phyloP scores from a whole-genome alignment of 208 protist species.

The Trypanosoma cruzi region DNA sequence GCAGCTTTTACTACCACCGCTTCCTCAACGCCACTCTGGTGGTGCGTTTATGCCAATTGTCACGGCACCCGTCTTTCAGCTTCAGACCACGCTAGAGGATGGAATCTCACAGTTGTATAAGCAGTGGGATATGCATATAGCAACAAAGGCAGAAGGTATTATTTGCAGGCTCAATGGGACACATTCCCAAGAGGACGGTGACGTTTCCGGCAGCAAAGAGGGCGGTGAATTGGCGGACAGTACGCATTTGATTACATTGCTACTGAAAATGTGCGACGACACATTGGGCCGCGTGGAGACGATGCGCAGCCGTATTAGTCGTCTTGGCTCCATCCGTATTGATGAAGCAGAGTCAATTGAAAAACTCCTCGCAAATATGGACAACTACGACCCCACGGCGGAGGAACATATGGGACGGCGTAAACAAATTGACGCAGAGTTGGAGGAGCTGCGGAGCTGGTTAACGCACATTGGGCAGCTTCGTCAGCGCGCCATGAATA shows the following conservation, averaged over 20 bases:
- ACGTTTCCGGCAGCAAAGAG: neutral
- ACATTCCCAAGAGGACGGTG: neutral
- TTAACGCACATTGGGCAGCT: constrained; percentile 22
- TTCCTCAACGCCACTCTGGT: neutral
- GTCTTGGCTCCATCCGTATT: constrained; percentile 37
- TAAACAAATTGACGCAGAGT: constrained; percentile 30
- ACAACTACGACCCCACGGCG: constrained; percentile 49
- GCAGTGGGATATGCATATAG: constrained; percentile 1
- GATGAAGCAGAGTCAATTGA: constrained; percentile 38
- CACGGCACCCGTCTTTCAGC: neutral
- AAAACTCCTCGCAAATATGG: constrained; percentile 27
- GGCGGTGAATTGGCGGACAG: neutral
- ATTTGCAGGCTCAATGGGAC: neutral
- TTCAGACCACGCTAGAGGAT: neutral
- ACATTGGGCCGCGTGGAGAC: constrained; percentile 31
- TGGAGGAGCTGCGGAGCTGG: constrained; percentile 35
- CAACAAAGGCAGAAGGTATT: neutral
- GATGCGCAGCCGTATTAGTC: constrained; percentile 44
- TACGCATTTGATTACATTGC: neutral
- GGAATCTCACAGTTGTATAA: neutral
- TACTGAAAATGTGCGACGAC: constrained; percentile 46
- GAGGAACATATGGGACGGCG: constrained; percentile 31
- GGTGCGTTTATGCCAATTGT: neutral
- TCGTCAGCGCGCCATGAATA: constrained; percentile 21
- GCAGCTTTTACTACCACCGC: neutral